Conservation (phyloP, 371 early-diverging fungal genomes). For the Lichtheimia hyalospora region DNA sequence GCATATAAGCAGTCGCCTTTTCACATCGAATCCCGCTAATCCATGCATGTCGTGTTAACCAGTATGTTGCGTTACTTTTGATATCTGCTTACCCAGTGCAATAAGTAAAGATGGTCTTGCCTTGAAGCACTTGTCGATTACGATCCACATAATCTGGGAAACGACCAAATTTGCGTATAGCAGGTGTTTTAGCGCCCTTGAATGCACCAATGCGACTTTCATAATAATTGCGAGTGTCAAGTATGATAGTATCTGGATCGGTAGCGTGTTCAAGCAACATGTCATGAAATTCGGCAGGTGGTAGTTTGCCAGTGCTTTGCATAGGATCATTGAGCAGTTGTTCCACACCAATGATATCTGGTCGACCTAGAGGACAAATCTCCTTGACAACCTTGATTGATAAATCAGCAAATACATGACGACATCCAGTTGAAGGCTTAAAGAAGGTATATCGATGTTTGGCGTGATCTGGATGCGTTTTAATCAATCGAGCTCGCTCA, state of each 20-base stretch:
- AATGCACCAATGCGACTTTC: constrained; percentile 70
- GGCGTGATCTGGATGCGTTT: not conserved
- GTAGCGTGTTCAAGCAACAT: constrained; percentile 32
- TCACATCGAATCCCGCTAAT: constrained; percentile 60
- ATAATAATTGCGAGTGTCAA: constrained; percentile 75
- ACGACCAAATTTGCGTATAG: constrained; percentile 67
- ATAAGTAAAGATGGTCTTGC: constrained; percentile 64
- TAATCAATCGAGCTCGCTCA: constrained; percentile 4
- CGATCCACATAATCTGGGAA: constrained; percentile 62
- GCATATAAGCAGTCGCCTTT: constrained; percentile 66
- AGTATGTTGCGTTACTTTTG: not conserved
- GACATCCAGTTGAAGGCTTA: constrained; percentile 69
- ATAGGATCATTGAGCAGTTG: constrained; percentile 14
- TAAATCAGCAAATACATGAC: constrained; percentile 61
- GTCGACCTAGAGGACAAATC: constrained; percentile 65
- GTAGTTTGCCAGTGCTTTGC: constrained; percentile 23
- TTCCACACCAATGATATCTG: constrained; percentile 16
- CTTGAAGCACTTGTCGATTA: constrained; percentile 46
- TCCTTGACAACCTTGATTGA: constrained; percentile 69
- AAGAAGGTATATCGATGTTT: constrained; percentile 50
- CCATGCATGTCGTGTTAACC: constrained; percentile 6
- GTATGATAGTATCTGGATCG: constrained; percentile 39
- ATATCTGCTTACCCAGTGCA: constrained; percentile 66
- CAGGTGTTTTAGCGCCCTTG: constrained; percentile 57
- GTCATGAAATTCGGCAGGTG: constrained; percentile 18